Percentiles rank a stretch among this genome's conserved stretches.
These are phyloP conservation scores for Suillus occidentalis DNA, from an alignment of 768 basidiomycete genomes.

Conservation along the genomic window DNA sequence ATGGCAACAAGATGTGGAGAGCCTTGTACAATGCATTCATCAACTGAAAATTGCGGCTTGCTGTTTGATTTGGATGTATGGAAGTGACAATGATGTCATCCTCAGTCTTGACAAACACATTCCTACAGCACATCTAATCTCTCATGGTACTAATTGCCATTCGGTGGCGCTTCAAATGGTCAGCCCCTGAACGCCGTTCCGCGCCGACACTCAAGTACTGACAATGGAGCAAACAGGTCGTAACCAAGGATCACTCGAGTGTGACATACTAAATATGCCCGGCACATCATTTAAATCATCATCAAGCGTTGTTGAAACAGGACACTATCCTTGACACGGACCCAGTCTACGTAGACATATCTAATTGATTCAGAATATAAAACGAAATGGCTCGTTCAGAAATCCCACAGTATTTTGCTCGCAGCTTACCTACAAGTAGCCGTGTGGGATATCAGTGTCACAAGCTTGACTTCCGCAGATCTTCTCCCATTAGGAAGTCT, in stretches of 20 bases:
- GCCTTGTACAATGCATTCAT: constrained; percentile 38
- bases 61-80: background rate
- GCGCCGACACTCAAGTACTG: background rate
- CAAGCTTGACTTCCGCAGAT: background rate
- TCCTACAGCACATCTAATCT: background rate
- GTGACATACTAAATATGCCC: background rate
- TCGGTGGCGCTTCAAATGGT: background rate
- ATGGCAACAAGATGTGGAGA: constrained; percentile 57
- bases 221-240: background rate
- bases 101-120: background rate
- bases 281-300: background rate
- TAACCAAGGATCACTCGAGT: no score
- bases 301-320: background rate
- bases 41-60: constrained; percentile 7
- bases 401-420: background rate
- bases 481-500: no score
- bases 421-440: background rate
- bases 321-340: background rate
- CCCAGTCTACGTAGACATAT: background rate
- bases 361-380: background rate
- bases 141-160: background rate
- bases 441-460: no score
- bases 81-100: background rate
- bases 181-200: background rate
- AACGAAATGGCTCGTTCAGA: background rate